These are phyloP conservation scores for Xerocomellus dryophilus DNA, from an alignment of 768 basidiomycete genomes.

Conservation along the genomic window DNA sequence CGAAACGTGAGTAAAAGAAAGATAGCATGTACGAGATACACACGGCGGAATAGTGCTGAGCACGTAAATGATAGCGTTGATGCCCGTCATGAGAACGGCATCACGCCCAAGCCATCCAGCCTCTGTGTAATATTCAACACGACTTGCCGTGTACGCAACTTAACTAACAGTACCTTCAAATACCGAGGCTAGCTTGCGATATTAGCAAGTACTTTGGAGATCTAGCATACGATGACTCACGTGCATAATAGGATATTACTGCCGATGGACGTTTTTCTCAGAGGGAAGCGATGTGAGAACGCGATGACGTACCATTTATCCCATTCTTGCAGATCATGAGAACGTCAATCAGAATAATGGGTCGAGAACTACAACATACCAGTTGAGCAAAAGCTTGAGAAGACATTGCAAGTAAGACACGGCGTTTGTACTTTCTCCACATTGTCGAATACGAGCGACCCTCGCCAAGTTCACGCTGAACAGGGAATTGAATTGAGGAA, in stretches of 20 bases:
- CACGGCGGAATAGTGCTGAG: slow-evolving; percentile 81
- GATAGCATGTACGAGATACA: slow-evolving; percentile 26
- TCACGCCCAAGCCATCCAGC: slow-evolving; percentile 95
- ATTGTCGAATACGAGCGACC: slow-evolving; percentile 73
- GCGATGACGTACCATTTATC: slow-evolving; percentile 70
- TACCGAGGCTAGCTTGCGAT: slow-evolving; percentile 60
- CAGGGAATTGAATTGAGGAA: background rate
- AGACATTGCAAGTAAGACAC: slow-evolving; percentile 91
- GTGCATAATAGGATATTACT: slow-evolving; percentile 95
- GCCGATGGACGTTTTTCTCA: slow-evolving; percentile 4
- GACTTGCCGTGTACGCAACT: background rate
- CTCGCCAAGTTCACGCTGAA: slow-evolving; percentile 71
- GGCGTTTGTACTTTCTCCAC: slow-evolving; percentile 84
- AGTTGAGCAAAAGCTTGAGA: slow-evolving; percentile 95
- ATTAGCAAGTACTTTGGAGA: slow-evolving; percentile 7
- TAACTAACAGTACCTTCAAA: slow-evolving; percentile 68
- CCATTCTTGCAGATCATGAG: slow-evolving; percentile 61
- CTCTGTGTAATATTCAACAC: slow-evolving; percentile 44
- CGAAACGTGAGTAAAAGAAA: slow-evolving; percentile 5
- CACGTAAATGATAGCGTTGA: slow-evolving; percentile 82
- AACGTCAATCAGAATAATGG: background rate
- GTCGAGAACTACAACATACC: slow-evolving; percentile 44
- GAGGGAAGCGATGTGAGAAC: slow-evolving; percentile 1
- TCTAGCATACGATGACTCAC: slow-evolving; percentile 44
- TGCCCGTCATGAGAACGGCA: slow-evolving; percentile 93